Evolutionary conservation across 768 basidiomycete genomes (phyloP), one percentile per base, ranked within the genome.

Genomic region (Collybia sp.): DNA sequence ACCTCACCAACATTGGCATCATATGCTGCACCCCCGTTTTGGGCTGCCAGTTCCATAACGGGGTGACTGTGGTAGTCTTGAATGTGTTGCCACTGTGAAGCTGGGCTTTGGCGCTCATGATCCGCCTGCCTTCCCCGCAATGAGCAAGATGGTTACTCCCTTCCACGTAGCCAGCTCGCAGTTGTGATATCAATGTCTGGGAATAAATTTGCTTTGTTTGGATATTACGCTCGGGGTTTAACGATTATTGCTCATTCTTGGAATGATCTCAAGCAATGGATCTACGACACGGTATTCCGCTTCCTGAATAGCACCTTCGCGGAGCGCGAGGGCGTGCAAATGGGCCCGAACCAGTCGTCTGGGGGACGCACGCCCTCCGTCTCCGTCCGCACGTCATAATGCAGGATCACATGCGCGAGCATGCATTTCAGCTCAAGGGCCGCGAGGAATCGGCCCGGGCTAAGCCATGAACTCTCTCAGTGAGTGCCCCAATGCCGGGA

Each of bases 361-460:
- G 42, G 30, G 1, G 58, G 56, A 18, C 53, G 42, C n/a, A 53
- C 54, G 9, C 52, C 53, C 13, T 47, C 46, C 16, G 19, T 35
- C 12, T 39, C 52, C 2, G 59, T 44, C 49, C 63, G 59, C 18
- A 75, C 45, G 51, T 73, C 71, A 43, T 72, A 75, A 31, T 59
- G 62, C 49, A 60, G 13, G 4, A 80, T 49, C 4, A 77, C 40
- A 45, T 74, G 61, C 2, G 74, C 75, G 31, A 79, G 45, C 58
- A 79, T 67, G 0, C 64, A 55, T 53, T 79, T 78, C 58, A 80
- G 50, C 48, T 69, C 62, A 16, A 53, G 60, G 6, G 64, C 66
- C 3, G 71, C 71, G 48, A 77, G 67, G 56, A 77, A 75, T 10
- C 76, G 64, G 10, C 72, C 74, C 19, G 73, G 70, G 59, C 16